phyloP scores from a whole-genome alignment of 2,329 filamentous ascomycete species.

The Penicillium sp. region DNA sequence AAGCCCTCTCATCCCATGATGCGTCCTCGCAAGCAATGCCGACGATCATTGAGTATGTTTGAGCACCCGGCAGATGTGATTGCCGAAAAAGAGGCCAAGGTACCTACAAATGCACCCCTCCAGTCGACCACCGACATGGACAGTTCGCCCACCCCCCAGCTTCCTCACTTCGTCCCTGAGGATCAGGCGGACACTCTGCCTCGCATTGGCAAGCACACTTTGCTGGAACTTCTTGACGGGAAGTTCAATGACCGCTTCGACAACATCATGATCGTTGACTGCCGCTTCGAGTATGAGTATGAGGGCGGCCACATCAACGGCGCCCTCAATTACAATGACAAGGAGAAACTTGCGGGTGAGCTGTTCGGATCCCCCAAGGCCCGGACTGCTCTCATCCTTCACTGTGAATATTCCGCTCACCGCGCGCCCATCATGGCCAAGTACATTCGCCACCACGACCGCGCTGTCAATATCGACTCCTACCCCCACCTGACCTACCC shows the following conservation, averaged over 20 bases:
- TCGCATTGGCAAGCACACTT: slow-evolving; percentile 77
- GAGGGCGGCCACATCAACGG: slow-evolving; percentile 92
- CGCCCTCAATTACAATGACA: slow-evolving; percentile 96
- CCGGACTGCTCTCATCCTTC: slow-evolving; percentile 83
- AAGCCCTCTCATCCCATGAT: slow-evolving; percentile 72
- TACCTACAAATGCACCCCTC: slow-evolving; percentile 58
- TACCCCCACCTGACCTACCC: slow-evolving; percentile 93
- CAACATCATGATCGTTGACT: slow-evolving; percentile 87
- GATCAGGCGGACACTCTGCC: slow-evolving; percentile 84
- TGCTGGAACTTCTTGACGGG: slow-evolving; percentile 85
- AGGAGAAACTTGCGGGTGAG: slow-evolving; percentile 77
- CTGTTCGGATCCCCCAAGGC: slow-evolving; percentile 73
- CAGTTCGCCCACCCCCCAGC: slow-evolving; percentile 68
- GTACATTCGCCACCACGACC: slow-evolving; percentile 86
- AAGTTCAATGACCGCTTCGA: slow-evolving; percentile 76
- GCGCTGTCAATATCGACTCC: slow-evolving; percentile 77
- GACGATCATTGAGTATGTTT: slow-evolving; percentile 96
- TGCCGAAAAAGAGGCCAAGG: slow-evolving; percentile 70
- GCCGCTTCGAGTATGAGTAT: slow-evolving; percentile 98
- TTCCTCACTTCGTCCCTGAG: slow-evolving; percentile 82
- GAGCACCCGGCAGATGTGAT: slow-evolving; percentile 87
- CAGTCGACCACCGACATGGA: slow-evolving; percentile 83
- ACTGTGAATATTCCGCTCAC: slow-evolving; percentile 98
- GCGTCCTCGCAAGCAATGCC: slow-evolving; percentile 82
- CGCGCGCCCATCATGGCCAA: slow-evolving; percentile 96